Evolutionary conservation across 2,329 filamentous ascomycete genomes (phyloP), one percentile per base, ranked within the genome.

Genomic region (Penicillium freii): DNA sequence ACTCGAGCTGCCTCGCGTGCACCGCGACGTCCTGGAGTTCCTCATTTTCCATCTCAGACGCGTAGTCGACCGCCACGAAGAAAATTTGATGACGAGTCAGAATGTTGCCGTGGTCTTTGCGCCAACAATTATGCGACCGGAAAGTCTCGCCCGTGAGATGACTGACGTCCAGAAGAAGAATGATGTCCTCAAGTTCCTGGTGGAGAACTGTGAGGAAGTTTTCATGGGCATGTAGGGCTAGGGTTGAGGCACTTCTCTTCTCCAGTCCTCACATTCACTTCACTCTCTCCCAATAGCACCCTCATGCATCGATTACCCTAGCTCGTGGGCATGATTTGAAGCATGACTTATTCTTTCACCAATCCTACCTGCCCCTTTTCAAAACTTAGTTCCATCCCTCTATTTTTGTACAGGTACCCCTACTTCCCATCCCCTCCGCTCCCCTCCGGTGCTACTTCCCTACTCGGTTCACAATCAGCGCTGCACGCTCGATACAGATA

Each of bases 91-190:
- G 94, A 96, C 91, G 25, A 90, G 93, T 56, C 90, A 95, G 77
- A 99, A 99, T 71, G 79, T 97, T 60, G 92, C 94, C 4, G 94
- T 99, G 42, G 94, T 99, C 38, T 99, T 99, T 72, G 94, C 94
- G 9, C 94, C 94, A 8, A 99, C 94, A 1, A 95, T 99, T 66
- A 96, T 99, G 91, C 86, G 93, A 66, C 92, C 95, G 56, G 83
- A 87, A 71, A 93, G 88, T 69, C 84, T 97, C 60, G 91, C 96
- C 73, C 87, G 92, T 60, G 94, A 99, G 75, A 95, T 99, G 87
- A 93, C 88, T 31, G 94, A 99, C 72, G 96, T 96, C 82, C 90
- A 94, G 72, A 84, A 88, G 66, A 97, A 97, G 82, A 96, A 96
- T 67, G 83, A 89, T 62, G 91, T 91, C 6, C 88, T 97, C 64